Base-by-base conservation (phyloP, 768 basidiomycete species). In the Termitomyces sp. region DNA sequence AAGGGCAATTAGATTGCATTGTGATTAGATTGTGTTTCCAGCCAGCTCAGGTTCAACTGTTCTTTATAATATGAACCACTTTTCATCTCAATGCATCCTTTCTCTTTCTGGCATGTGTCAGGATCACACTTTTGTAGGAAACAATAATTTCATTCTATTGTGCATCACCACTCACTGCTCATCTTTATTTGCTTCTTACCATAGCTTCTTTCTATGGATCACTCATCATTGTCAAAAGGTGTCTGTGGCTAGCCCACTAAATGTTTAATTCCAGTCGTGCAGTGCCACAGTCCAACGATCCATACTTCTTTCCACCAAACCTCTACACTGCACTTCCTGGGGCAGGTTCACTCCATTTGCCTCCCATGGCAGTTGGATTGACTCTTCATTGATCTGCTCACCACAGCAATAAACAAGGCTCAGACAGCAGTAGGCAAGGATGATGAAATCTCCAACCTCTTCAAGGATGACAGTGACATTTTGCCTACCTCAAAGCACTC, bases 391-490 rank as follows among this genome's bases (percentile, higher is more conserved):
- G 75, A 26, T 75, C 74, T 0, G 67, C 64, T 33, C 72, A 74
- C 43, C 61, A 66, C 39, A 67, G 71, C 32, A 68, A 64, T 39
- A 52, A 39, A 3, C 36, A 37, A 13, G 68, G 68, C n/a, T 74
- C 75, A 14, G 68, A 67, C 24, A 68, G 72, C 42, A 55, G 56
- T 1, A 67, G 71, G 73, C 10, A 71, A 82, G 30, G 76, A 77
- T n/a, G 80, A 76, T 24, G 62, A 47, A 0, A 65, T 69, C 22
- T 67, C 65, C 34, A 67, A 64, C 18, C 62, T 72, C 9, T 73
- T 73, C 48, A 64, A 69, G 26, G 71, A 74, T 14, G 70, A 71
- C 6, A 71, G 70, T 10, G 56, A 61, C n/a, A n/a, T n/a, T n/a
- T n/a, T n/a, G 36, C 63, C 61, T 4, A 53, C 37, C 5, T 34